Evolutionary conservation across 164 flowering plant species (phyloP), one percentile per base, ranked within the genome.

Genomic region (Chimonanthus salicifolius): DNA sequence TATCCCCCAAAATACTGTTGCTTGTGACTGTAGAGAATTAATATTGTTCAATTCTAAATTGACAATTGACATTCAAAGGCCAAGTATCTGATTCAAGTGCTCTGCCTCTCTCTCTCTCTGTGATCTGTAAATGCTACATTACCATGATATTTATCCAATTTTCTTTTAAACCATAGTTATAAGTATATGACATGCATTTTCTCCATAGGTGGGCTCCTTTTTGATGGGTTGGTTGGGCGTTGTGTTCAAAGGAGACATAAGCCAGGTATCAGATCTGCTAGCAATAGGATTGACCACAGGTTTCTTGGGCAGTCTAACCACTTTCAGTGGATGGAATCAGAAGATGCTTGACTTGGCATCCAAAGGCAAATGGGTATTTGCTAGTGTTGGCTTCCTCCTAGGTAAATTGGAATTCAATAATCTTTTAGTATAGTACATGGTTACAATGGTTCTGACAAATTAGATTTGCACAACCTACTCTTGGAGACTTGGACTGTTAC

Each of bases 311-410:
- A 95, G 99, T 78, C 91, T 93, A 49, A 93, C 99, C 51, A 95
- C 99, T 64, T 95, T 93, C 83, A 95, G 98, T 60, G 96, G 94
- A n/a, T 95, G 97, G 99, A 93, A 90, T 74, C 99, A 93, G 85
- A 88, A 91, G 78, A 93, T 95, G 97, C 88, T 95, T 67, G 93
- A 91, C 20, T 94, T 92, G 47, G 79, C 89, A 74, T 86, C 80
- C 62, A 64, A 83, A 45, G 97, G 94, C 73, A 84, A 81, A 15
- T 95, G 99, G 97, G 80, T 84, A 8, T 64, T 69, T 62, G 66
- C 91, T 64, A 74, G 80, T 2, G 82, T 85, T 46, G 98, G 96
- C 62, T 82, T 85, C 78, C 50, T 87, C 16, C 1, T 90, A 81
- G 97, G 97, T 91, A 84, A 76, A 0, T 8, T 43, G 47, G 8